Evolutionary conservation across 1,284 basidiomycete genomes (phyloP), one percentile per base, ranked within the genome.

Genomic region (Pyrrhoderma lamaoense): DNA sequence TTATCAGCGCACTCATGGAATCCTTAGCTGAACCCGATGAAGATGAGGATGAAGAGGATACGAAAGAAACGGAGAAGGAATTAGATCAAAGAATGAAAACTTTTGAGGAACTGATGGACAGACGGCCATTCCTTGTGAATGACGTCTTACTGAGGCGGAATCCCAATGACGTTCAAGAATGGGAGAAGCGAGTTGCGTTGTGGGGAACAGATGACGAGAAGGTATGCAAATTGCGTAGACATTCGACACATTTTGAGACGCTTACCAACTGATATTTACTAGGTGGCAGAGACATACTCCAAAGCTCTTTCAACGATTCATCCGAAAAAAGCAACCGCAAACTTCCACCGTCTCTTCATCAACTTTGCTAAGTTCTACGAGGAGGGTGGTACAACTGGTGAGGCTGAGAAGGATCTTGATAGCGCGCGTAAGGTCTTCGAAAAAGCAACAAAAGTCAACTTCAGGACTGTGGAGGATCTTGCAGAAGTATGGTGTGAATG

Each of bases 401-500:
- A 85, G 52, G 88, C 85, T 11, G 91, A 94, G 62, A 69, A 77
- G 1, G 92, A 98, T 63, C 66, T 98, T 3, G 82, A 84, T 23
- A 87, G 82, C 57, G 91, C 95, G 11, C 81, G 94, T 43, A 92
- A 93, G 69, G 88, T 99, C 39, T 73, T 98, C 19, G 93, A 98
- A 64, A 93, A 90, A 65, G 94, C 83, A 1, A 85, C 88, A 1
- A 92, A 91, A 59, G 83, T 97, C 40, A 89, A 90, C 59, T 98
- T 93, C 75, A 91, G 87, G 66, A 74, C 81, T n/a, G 94, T 99
- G 3, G 96, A 99, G 65, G 96, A 99, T 63, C 76, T 99, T 27
- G 96, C 96, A 0, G 96, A 99, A 67, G 80, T 98, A 13, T 99
- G 96, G 96, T 96, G 93, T 65, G 93, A 97, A 67, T 99, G 95